These are phyloP conservation scores for Nemania sp. DNA, from an alignment of 2,329 filamentous ascomycete species.

Conservation along the genomic window DNA sequence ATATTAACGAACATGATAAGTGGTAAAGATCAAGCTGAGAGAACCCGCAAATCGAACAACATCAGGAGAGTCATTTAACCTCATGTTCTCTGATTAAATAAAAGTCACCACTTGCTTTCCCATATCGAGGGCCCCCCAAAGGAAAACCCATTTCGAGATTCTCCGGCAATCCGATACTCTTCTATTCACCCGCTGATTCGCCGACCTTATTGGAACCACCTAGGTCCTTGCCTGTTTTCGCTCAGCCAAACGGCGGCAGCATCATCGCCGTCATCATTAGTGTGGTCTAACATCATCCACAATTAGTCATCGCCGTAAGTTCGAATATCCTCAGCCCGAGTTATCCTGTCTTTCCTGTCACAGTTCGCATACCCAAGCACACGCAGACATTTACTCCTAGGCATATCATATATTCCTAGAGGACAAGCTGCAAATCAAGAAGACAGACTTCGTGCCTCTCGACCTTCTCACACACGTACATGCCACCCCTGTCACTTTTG, in stretches of 20 bases:
- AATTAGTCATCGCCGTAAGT: background rate
- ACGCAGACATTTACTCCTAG: no score
- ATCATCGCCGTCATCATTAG: conserved; percentile 22
- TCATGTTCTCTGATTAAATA: background rate
- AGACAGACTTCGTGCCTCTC: no score
- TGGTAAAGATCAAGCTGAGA: background rate
- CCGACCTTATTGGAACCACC: conserved; percentile 21
- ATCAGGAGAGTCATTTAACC: no score
- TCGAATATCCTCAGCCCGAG: background rate
- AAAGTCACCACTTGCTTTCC: background rate
- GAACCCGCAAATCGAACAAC: background rate
- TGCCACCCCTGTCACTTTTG: conserved; percentile 1
- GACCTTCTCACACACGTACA: background rate
- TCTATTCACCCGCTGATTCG: conserved; percentile 10
- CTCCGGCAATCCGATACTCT: conserved; percentile 20
- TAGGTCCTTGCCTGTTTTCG: conserved; percentile 14
- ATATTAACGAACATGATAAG: no score
- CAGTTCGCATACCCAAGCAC: background rate
- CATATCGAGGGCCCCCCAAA: conserved; percentile 1
- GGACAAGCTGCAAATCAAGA: no score
- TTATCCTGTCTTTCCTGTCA: background rate
- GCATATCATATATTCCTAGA: no score
- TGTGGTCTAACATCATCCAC: conserved; percentile 6
- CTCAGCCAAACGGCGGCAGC: conserved; percentile 12
- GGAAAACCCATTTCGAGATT: conserved; percentile 14